These are phyloP conservation scores for Termitomyces sp. DNA, from an alignment of 768 basidiomycete species.

Conservation along the genomic window DNA sequence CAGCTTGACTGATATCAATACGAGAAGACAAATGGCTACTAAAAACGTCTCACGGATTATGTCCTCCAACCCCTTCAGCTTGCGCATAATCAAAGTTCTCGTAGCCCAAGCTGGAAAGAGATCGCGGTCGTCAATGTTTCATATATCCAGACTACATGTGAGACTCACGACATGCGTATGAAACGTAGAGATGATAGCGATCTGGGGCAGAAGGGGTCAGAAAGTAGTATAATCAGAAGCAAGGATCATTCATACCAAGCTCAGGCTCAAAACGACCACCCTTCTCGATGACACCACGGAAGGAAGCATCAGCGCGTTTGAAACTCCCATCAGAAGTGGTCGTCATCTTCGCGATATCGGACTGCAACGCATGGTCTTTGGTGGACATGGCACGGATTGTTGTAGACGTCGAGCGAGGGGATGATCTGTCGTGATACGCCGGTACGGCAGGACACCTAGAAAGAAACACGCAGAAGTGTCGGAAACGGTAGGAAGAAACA, in stretches of 20 bases:
- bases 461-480: no score
- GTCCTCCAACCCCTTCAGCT: conserved; percentile 88
- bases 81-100: conserved; percentile 79
- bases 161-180: conserved; percentile 72
- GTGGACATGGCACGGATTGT: conserved; percentile 13
- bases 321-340: conserved; percentile 44
- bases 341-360: conserved; percentile 49
- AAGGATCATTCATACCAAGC: conserved; percentile 45
- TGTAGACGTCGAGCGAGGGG: neutral
- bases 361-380: conserved; percentile 28
- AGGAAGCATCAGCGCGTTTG: conserved; percentile 47
- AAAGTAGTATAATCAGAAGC: neutral
- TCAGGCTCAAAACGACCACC: conserved; percentile 69
- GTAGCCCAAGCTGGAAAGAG: conserved; percentile 79
- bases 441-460: no score
- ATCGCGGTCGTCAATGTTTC: conserved; percentile 2
- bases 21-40: neutral
- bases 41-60: conserved; percentile 55
- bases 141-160: neutral
- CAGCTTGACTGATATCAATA: conserved; percentile 36
- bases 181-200: conserved; percentile 90
- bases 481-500: no score
- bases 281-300: conserved; percentile 49
- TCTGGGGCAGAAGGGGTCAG: conserved; percentile 31
- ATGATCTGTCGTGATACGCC: no score